Evolutionary conservation across 768 basidiomycete species (phyloP).

Genomic region (Neoboletus magnificus): DNA sequence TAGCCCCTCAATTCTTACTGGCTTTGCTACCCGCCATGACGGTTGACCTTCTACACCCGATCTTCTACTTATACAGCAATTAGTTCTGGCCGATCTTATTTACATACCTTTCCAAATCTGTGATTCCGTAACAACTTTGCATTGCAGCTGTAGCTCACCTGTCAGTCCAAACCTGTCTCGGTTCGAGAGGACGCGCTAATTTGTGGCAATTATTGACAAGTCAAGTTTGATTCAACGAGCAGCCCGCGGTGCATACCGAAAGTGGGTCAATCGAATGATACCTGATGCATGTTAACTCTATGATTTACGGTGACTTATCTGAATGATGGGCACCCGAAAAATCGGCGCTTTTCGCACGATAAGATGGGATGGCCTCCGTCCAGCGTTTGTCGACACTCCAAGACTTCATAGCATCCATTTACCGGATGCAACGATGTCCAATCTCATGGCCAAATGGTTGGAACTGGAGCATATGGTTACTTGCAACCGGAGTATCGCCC

Average conservation of each 20-base stretch:
- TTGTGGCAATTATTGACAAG: neutral
- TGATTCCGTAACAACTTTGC: neutral
- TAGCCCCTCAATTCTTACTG: neutral
- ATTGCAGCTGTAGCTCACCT: neutral
- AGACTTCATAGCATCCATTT: neutral
- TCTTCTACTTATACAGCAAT: neutral
- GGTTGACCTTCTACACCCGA: neutral
- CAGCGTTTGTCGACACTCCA: constrained; percentile 7
- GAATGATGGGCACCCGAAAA: neutral
- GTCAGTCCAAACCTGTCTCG: neutral
- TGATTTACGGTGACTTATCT: too few relatives aligned
- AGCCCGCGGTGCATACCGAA: too few relatives aligned
- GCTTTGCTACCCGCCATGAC: neutral
- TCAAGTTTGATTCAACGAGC: too few relatives aligned
- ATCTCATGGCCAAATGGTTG: too few relatives aligned
- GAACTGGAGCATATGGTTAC: too few relatives aligned
- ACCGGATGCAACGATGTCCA: neutral
- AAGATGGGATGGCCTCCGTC: neutral
- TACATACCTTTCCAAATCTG: too few relatives aligned
- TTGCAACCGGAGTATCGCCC: too few relatives aligned
- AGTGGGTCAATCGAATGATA: too few relatives aligned
- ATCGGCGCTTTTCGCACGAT: neutral
- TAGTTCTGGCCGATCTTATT: neutral
- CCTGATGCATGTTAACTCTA: too few relatives aligned
- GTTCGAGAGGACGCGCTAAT: neutral